Percentiles rank a stretch among this genome's conserved stretches.
Evolutionary conservation across 2,329 filamentous ascomycete genomes (phyloP).

Genomic region (Elsinoe arachidis): DNA sequence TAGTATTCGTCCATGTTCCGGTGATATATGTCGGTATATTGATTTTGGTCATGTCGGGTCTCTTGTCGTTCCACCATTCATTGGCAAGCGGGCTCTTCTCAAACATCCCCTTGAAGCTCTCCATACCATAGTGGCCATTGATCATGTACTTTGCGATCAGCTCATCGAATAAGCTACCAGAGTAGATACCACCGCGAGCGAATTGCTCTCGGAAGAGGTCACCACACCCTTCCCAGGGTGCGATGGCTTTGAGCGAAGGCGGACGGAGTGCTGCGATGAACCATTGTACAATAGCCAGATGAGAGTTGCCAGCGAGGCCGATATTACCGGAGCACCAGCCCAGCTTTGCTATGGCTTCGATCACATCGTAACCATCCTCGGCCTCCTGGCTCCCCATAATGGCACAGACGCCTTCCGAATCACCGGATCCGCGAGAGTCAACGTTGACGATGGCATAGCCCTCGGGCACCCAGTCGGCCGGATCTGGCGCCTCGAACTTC

Average conservation of each 20-base stretch:
- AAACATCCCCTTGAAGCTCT: slow-evolving; percentile 16
- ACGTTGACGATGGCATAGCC: slow-evolving; percentile 28
- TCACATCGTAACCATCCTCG: slow-evolving; percentile 39
- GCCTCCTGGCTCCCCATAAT: slow-evolving; percentile 37
- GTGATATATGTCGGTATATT: too few species aligned
- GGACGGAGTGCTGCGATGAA: slow-evolving; percentile 36
- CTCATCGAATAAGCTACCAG: slow-evolving; percentile 22
- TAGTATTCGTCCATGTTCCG: too few species aligned
- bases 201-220: slow-evolving; percentile 43
- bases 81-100: slow-evolving; percentile 16
- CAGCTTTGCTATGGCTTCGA: slow-evolving; percentile 35
- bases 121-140: slow-evolving; percentile 14
- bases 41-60: too few species aligned
- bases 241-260: slow-evolving; percentile 36
- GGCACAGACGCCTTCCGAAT: slow-evolving; percentile 28
- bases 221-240: slow-evolving; percentile 39
- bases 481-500: slow-evolving; percentile 39
- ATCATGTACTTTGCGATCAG: slow-evolving; percentile 16
- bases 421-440: slow-evolving; percentile 25
- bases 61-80: too few species aligned
- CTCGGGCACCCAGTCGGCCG: slow-evolving; percentile 26
- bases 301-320: slow-evolving; percentile 38
- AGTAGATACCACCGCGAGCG: slow-evolving; percentile 33
- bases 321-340: slow-evolving; percentile 39
- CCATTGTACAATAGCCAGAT: slow-evolving; percentile 35